Percentiles rank a stretch among this genome's conserved stretches.
phyloP scores from a whole-genome alignment of 2,329 filamentous ascomycete genomes.

The Paracoccidioides brasiliensis region DNA sequence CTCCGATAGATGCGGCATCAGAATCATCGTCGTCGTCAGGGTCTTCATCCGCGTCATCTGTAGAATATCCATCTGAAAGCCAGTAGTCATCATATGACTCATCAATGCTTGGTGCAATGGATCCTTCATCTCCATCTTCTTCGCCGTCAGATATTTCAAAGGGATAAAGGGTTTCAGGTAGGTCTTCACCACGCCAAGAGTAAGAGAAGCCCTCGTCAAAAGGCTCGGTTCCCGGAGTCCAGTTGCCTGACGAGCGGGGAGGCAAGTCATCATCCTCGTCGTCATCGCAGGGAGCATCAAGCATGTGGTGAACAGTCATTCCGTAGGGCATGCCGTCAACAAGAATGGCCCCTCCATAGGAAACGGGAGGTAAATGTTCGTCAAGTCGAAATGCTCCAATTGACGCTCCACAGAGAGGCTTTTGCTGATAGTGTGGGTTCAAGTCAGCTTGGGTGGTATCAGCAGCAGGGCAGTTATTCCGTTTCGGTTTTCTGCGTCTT shows the following conservation, averaged over 20 bases:
- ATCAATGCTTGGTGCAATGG: slow-evolving; percentile 24
- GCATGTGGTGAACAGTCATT: slow-evolving; percentile 95
- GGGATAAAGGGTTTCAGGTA: slow-evolving; percentile 27
- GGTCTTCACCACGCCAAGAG: slow-evolving; percentile 27
- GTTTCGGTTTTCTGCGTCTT: slow-evolving; percentile 27
- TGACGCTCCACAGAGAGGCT: slow-evolving; percentile 73
- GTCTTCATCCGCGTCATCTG: slow-evolving; percentile 40
- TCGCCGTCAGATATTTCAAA: slow-evolving; percentile 43
- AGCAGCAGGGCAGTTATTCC: slow-evolving; percentile 16
- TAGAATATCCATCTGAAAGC: slow-evolving; percentile 35
- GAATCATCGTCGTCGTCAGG: slow-evolving; percentile 41
- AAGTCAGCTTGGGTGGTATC: slow-evolving; percentile 21
- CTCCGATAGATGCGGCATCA: slow-evolving; percentile 48
- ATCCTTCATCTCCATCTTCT: slow-evolving; percentile 34
- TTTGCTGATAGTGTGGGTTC: slow-evolving; percentile 67
- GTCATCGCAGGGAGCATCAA: slow-evolving; percentile 53
- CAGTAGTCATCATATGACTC: slow-evolving; percentile 31
- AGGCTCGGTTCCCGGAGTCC: slow-evolving; percentile 15
- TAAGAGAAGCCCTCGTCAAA: slow-evolving; percentile 21
- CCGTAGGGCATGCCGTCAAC: slow-evolving; percentile 77
- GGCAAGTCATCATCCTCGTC: slow-evolving; percentile 32
- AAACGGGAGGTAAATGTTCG: slow-evolving; percentile 77
- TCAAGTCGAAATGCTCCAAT: slow-evolving; percentile 83
- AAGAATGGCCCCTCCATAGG: slow-evolving; percentile 74
- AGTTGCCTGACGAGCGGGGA: slow-evolving; percentile 32